Base-by-base conservation (phyloP, 768 basidiomycete species). In the Leccinum pellstonianum region DNA sequence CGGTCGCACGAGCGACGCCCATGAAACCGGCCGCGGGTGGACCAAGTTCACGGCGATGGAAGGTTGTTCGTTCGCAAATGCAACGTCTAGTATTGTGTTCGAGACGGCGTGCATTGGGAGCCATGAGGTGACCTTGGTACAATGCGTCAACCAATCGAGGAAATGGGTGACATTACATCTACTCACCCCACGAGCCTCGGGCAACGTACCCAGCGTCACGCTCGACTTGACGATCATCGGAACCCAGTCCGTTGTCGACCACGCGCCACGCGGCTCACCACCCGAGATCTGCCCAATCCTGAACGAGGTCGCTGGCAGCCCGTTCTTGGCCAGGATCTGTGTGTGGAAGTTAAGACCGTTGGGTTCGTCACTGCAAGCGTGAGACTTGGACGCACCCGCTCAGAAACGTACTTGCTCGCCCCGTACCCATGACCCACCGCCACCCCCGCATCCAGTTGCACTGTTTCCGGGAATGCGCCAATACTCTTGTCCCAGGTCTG, bases 261-360 rank as follows among this genome's bases (percentile, higher is more conserved):
- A 78, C 9, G 72, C 70, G 12, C 78, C 79, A 55, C 73, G 70
- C 3, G 66, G 61, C 4, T 51, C 37, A 25, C 70, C 71, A 4
- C 76, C 78, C 15, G 68, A 61, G 56, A 80, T 66, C 59, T 79
- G 77, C 10, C 79, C 75, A 14, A 77, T 70, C 17, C 74, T 69
- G 47, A 78, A 71, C 3, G 73, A 73, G 0, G 73, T 70, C 1
- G 72, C 69, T 5, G 64, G 57, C 4, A 79, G 66, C 0, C 75
- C 74, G 29, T 73, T 76, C 48, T 62, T 64, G 5, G 66, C 67
- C 9, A 79, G 64, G 17, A 77, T 64, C 70, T 75, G 14, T 38
- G 7, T 27, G 52, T 2, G 9, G 3, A 14, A 17, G 37, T 4
- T 3, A n/a, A 11, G 17, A 58, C n/a, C n/a, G 1, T 17, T 10